Percentiles rank a stretch among this genome's conserved stretches.
phyloP scores from a whole-genome alignment of 108 stramenopile genomes.

The Tribonema minus region DNA sequence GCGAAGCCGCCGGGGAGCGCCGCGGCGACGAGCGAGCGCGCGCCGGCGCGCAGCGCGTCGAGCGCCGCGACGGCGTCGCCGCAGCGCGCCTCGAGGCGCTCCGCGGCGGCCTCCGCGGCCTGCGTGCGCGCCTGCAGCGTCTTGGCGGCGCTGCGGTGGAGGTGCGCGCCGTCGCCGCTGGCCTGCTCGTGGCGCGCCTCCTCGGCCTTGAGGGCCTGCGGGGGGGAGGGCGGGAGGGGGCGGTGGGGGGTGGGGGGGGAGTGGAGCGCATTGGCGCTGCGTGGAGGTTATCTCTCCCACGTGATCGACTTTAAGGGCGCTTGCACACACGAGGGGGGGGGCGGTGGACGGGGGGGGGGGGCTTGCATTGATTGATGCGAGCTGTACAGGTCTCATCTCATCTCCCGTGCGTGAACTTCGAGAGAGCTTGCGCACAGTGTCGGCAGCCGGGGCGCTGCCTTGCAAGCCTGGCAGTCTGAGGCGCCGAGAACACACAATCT shows the following conservation, averaged over 20 bases:
- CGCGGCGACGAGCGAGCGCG: background rate
- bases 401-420: constrained; percentile 20
- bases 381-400: background rate
- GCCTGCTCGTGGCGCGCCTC: constrained; percentile 47
- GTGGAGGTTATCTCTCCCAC: background rate
- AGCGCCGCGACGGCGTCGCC: constrained; percentile 57
- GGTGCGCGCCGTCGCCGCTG: constrained; percentile 48
- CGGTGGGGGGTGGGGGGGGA: background rate
- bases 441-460: too few species aligned
- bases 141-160: constrained; percentile 53
- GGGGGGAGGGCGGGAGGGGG: background rate
- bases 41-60: constrained; percentile 43
- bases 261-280: background rate
- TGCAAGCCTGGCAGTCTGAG: too few species aligned
- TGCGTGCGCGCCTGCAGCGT: constrained; percentile 59
- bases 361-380: background rate
- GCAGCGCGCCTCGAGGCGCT: constrained; percentile 62
- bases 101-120: constrained; percentile 57
- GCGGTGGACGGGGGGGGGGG: background rate
- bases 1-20: constrained; percentile 29
- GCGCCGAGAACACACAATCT: too few species aligned
- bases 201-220: constrained; percentile 28
- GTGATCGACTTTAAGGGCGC: background rate
- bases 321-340: background rate
- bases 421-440: too few species aligned